phyloP scores from a whole-genome alignment of 495 filamentous ascomycete species.

The Penicillium soppii region DNA sequence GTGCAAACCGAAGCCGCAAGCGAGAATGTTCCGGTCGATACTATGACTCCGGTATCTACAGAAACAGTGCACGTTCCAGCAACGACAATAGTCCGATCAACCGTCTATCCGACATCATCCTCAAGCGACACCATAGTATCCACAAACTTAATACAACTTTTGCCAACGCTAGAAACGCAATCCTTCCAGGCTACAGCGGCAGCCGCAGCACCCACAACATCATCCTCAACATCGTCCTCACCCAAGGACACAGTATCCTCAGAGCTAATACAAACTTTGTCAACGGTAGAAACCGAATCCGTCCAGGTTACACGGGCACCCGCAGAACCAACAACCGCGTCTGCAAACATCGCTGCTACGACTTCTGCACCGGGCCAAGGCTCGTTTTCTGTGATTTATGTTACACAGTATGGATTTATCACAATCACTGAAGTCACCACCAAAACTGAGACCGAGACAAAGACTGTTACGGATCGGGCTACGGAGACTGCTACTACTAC shows the following conservation, averaged over 20 bases:
- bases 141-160: neutral
- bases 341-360: neutral
- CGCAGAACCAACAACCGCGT: neutral
- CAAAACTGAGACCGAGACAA: constrained; percentile 10
- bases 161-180: neutral
- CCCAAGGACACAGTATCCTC: neutral
- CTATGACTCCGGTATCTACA: neutral
- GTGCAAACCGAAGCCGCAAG: neutral
- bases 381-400: constrained; percentile 4
- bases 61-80: neutral
- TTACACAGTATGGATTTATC: constrained; percentile 10
- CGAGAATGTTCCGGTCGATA: neutral
- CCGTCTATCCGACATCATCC: neutral
- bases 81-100: neutral
- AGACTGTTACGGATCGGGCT: constrained; percentile 9
- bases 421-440: constrained; percentile 11
- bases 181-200: too few species aligned
- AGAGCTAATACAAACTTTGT: neutral
- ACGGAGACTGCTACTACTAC: constrained; percentile 20
- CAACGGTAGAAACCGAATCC: neutral
- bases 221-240: neutral
- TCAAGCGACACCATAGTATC: neutral
- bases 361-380: neutral
- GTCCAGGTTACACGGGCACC: neutral
- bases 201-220: too few species aligned